Conservation (phyloP, 495 filamentous ascomycete species). For the Aspergillus conjunctus region DNA sequence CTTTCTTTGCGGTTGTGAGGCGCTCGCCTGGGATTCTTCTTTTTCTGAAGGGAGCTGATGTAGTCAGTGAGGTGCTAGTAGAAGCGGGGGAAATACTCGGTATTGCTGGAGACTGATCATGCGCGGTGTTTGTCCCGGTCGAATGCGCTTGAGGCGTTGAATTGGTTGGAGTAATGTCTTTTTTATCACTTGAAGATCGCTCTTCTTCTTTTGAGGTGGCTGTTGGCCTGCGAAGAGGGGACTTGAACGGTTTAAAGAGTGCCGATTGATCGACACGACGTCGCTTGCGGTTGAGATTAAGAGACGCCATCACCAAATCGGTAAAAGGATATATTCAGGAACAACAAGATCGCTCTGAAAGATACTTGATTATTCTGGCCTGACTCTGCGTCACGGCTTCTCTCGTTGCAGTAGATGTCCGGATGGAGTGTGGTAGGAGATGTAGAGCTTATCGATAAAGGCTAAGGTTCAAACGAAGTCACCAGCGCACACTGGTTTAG, state of each 20-base stretch:
- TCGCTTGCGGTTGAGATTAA: constrained; percentile 47
- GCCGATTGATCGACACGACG: constrained; percentile 56
- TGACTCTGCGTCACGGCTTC: too few relatives aligned
- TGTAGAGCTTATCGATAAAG: too few relatives aligned
- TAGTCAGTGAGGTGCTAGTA: constrained; percentile 10
- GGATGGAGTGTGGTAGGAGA: too few relatives aligned
- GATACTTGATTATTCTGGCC: not conserved
- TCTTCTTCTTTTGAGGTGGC: constrained; percentile 16
- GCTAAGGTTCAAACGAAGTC: too few relatives aligned
- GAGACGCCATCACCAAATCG: constrained; percentile 24
- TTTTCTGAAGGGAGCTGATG: constrained; percentile 16
- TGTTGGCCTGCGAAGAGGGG: constrained; percentile 53
- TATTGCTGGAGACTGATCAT: not conserved
- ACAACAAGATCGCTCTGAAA: not conserved
- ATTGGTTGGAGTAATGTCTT: constrained; percentile 12
- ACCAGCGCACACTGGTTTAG: too few relatives aligned
- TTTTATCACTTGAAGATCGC: constrained; percentile 14
- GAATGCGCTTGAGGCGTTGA: constrained; percentile 1
- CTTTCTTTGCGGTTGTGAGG: constrained; percentile 17
- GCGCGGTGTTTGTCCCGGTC: not conserved
- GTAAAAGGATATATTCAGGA: not conserved
- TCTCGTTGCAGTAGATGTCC: too few relatives aligned
- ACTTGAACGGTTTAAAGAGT: constrained; percentile 69
- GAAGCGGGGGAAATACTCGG: not conserved
- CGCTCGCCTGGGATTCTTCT: constrained; percentile 13